Base-by-base conservation (phyloP, 176 grass and related monocot genomes). In the Cenchrus americanus region DNA sequence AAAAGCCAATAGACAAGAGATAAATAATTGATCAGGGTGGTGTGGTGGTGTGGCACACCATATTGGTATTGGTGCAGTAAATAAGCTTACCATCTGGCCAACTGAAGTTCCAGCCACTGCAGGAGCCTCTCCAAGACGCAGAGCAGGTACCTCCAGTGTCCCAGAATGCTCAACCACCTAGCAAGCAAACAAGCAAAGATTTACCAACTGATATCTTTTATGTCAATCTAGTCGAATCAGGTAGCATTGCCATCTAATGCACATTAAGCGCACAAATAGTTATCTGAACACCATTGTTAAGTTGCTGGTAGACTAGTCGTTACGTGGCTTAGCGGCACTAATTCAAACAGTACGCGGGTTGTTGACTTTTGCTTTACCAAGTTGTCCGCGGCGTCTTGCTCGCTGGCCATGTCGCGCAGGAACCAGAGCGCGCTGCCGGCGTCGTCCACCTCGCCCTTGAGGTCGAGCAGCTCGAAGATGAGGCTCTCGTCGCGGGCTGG, bases 391-490 rank as follows among this genome's bases (percentile, higher is more conserved):
- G 89, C 89, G 71, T 98, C 91, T 69, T 98, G 93, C 89, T 98
- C 96, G 64, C 48, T 62, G 32, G 96, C 93, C 64, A 98, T 83
- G 90, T 98, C 93, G 14, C 83, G 89, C 15, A 98, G 80, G 81
- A 98, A 95, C 96, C 93, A 98, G 59, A 89, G 81, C 32, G 91
- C 89, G 85, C 96, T 94, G 75, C 86, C 89, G 21, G 53, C 72
- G 73, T 94, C 91, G 8, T 80, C 91, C 49, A 98, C 87, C 87
- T 95, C 93, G 75, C 26, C 32, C 87, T 98, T 98, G 58, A 93
- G 85, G 80, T 98, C 96, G 60, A 98, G 80, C 63, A 98, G 87
- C 91, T 98, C 93, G 89, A 98, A 85, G 83, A 98, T 90, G 62
- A 94, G 73, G 83, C 93, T 95, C 89, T 98, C 93, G 53, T 98